These are phyloP conservation scores for Blepharisma japonicum DNA, from an alignment of 73 alveolate species.

Conservation along the genomic window DNA sequence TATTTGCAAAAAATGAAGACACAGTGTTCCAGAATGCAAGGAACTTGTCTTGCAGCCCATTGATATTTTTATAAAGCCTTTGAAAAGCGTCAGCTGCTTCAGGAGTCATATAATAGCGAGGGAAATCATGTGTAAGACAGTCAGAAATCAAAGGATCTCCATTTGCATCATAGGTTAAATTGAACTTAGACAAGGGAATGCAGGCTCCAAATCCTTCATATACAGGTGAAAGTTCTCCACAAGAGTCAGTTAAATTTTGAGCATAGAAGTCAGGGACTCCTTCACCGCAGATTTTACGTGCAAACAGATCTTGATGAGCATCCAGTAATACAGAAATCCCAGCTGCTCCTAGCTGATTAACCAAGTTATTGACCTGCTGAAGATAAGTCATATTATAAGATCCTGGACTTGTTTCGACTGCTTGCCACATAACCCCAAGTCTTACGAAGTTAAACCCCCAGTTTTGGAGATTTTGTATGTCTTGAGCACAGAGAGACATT, in stretches of 20 bases:
- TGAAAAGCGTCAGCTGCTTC: conserved; percentile 40
- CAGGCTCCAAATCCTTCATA: conserved; percentile 1
- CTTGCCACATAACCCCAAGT: conserved; percentile 50
- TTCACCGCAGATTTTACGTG: conserved; percentile 40
- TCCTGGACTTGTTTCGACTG: conserved; percentile 35
- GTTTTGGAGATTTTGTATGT: conserved; percentile 29
- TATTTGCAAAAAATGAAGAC: conserved; percentile 22
- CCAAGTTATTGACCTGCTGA: conserved; percentile 5
- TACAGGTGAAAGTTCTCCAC: background rate
- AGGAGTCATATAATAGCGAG: conserved; percentile 31
- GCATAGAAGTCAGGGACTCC: conserved; percentile 43
- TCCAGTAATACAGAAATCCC: conserved; percentile 36
- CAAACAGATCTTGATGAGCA: conserved; percentile 40
- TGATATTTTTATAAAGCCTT: conserved; percentile 31
- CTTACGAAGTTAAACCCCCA: conserved; percentile 44
- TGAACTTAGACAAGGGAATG: conserved; percentile 9
- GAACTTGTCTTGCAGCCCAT: conserved; percentile 32
- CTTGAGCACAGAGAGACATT: conserved; percentile 30
- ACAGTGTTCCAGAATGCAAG: conserved; percentile 31
- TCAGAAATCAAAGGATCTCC: conserved; percentile 30
- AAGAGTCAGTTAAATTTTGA: conserved; percentile 24
- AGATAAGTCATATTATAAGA: conserved; percentile 34
- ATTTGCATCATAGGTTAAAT: background rate
- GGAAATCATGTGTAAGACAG: conserved; percentile 23
- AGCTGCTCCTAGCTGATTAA: conserved; percentile 29